These are phyloP conservation scores for Picochlorum sp. DNA, from an alignment of 139 green algal species.

Conservation along the genomic window DNA sequence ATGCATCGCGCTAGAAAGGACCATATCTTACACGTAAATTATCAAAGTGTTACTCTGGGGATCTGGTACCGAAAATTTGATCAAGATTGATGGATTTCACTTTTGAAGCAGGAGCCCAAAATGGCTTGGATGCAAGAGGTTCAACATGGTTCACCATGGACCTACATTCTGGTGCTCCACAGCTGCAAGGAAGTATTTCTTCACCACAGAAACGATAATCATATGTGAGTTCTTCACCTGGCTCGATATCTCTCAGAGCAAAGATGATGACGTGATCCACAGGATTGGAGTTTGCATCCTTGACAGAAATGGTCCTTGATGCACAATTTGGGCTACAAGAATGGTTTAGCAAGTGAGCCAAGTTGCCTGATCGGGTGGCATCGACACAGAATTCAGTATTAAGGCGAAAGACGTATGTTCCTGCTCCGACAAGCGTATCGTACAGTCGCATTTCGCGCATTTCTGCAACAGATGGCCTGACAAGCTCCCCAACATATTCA, in stretches of 20 bases:
- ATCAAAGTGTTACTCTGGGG: too few species aligned
- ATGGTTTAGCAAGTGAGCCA: constrained; percentile 90
- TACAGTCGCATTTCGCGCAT: constrained; percentile 57
- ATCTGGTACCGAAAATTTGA: too few species aligned
- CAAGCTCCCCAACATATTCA: constrained; percentile 60
- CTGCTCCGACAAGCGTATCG: constrained; percentile 67
- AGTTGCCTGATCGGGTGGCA: constrained; percentile 60
- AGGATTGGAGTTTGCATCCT: constrained; percentile 4
- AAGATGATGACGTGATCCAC: constrained; percentile 66
- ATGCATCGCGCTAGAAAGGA: too few species aligned
- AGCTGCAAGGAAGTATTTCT: constrained; percentile 68
- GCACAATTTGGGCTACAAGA: constrained; percentile 74
- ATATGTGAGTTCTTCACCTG: constrained; percentile 46
- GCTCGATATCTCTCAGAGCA: constrained; percentile 38
- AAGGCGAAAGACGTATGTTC: constrained; percentile 82
- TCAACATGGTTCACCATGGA: constrained; percentile 8
- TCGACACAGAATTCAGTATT: constrained; percentile 44
- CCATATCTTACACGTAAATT: too few species aligned
- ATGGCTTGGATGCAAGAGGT: neutral
- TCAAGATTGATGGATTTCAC: too few species aligned
- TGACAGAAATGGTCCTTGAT: constrained; percentile 48
- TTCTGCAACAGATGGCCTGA: constrained; percentile 44
- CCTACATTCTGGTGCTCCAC: constrained; percentile 52
- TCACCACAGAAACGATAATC: constrained; percentile 44
- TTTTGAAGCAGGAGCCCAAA: neutral